Evolutionary conservation across 768 basidiomycete genomes (phyloP).

Genomic region (Daedalea quercina): DNA sequence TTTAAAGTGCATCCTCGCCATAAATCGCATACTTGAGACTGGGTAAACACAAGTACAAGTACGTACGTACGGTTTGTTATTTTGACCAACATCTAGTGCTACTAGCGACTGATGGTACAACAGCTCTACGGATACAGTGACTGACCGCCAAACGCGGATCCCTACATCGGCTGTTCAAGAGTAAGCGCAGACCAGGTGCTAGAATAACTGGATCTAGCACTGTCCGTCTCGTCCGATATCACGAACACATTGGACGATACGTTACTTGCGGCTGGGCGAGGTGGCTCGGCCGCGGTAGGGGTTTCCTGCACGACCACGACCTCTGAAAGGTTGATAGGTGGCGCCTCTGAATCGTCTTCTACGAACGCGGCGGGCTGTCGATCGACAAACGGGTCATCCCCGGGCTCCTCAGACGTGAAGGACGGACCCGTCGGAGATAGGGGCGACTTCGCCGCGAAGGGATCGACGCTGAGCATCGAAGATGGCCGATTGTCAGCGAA

Average conservation of each 20-base stretch:
- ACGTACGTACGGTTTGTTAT: not conserved
- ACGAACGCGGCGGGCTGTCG: not conserved
- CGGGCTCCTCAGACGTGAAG: not conserved
- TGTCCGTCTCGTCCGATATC: slow-evolving; percentile 3
- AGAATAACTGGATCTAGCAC: not conserved
- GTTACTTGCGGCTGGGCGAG: not conserved
- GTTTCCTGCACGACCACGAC: not conserved
- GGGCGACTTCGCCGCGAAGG: not conserved
- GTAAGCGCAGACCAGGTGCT: slow-evolving; percentile 1
- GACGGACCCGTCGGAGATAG: not conserved
- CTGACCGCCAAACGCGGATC: not conserved
- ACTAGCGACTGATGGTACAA: not conserved
- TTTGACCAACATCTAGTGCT: not conserved
- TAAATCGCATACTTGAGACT: too few relatives aligned
- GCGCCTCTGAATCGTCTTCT: not conserved
- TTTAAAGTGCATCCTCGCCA: too few relatives aligned
- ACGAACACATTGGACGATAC: not conserved
- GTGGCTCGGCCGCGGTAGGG: not conserved
- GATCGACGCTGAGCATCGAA: not conserved
- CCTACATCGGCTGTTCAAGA: not conserved
- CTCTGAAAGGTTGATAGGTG: not conserved
- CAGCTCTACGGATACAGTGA: not conserved
- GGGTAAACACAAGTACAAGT: too few relatives aligned
- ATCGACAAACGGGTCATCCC: not conserved
- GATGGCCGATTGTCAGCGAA: not conserved